A percentile compares a stretch with the other conserved stretches of the same genome.
phyloP scores from a whole-genome alignment of 1,284 basidiomycete genomes.

The Meira nashicola region DNA sequence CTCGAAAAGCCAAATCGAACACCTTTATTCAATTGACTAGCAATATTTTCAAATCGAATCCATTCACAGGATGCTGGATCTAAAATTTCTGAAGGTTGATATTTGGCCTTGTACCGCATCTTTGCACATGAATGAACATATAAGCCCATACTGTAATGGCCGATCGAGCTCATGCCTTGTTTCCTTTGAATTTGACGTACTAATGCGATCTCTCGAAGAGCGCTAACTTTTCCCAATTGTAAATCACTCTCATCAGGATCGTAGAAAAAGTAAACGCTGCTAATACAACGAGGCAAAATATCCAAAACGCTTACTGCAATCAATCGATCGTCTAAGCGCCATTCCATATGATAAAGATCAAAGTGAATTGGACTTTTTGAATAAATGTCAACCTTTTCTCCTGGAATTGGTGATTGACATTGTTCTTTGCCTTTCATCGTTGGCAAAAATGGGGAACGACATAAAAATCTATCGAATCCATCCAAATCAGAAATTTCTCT shows the following conservation, averaged over 20 bases:
- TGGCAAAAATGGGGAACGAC: slow-evolving; percentile 12
- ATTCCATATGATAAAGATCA: slow-evolving; percentile 49
- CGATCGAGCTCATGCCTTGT: not conserved
- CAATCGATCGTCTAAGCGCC: slow-evolving; percentile 59
- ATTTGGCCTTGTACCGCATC: slow-evolving; percentile 95
- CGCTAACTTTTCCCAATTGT: slow-evolving; percentile 68
- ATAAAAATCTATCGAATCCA: slow-evolving; percentile 40
- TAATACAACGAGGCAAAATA: slow-evolving; percentile 81
- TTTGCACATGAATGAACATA: slow-evolving; percentile 86
- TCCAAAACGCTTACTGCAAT: slow-evolving; percentile 87
- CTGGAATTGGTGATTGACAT: slow-evolving; percentile 3
- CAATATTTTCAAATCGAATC: slow-evolving; percentile 1
- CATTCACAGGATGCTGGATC: slow-evolving; percentile 66
- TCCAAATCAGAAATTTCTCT: slow-evolving; percentile 27
- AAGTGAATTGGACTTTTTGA: slow-evolving; percentile 17
- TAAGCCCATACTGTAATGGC: slow-evolving; percentile 54
- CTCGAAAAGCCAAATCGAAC: slow-evolving; percentile 8
- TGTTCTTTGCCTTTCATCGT: not conserved
- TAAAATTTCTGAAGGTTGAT: slow-evolving; percentile 75
- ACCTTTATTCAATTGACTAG: not conserved
- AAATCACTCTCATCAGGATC: slow-evolving; percentile 69
- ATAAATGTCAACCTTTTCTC: slow-evolving; percentile 2
- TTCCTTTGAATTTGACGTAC: slow-evolving; percentile 24
- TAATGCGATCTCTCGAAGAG: slow-evolving; percentile 37
- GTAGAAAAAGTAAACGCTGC: slow-evolving; percentile 94